Percentiles rank a stretch among this genome's conserved stretches.
phyloP scores from a whole-genome alignment of 345 rosid genomes.

The Passiflora organensis region DNA sequence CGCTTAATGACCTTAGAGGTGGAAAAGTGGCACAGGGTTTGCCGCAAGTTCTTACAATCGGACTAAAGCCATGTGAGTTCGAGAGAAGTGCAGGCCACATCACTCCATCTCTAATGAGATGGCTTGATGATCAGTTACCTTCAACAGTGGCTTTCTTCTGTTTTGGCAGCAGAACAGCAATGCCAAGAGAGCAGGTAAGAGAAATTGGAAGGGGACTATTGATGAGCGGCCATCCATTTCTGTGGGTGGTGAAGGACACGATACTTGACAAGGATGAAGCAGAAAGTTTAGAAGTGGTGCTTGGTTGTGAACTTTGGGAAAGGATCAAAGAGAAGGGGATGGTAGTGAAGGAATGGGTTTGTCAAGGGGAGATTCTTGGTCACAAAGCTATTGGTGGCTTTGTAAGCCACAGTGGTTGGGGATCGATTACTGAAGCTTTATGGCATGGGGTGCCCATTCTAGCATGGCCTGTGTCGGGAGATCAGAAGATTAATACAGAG shows the following conservation, averaged over 20 bases:
- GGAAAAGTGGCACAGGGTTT: not conserved
- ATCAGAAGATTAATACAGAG: conserved; percentile 9
- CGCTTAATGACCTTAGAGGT: not conserved
- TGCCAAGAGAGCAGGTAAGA: conserved; percentile 7
- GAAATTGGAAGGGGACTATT: conserved; percentile 4
- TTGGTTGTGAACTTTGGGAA: not conserved
- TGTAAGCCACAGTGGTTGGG: conserved; percentile 12
- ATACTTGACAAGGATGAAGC: conserved; percentile 11
- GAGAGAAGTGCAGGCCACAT: not conserved
- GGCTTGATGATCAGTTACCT: conserved; percentile 9
- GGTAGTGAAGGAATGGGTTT: conserved; percentile 8
- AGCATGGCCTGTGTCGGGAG: conserved; percentile 18
- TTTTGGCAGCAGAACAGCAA: conserved; percentile 14
- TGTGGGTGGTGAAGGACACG: conserved; percentile 4
- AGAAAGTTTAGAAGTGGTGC: not conserved
- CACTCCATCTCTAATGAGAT: not conserved
- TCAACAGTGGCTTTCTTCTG: not conserved
- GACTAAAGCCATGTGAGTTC: conserved; percentile 1
- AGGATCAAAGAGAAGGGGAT: not conserved
- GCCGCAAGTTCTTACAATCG: conserved; percentile 2
- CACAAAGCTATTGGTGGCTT: not conserved
- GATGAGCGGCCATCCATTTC: conserved; percentile 1
- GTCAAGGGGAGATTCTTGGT: conserved; percentile 3
- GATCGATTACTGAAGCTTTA: conserved; percentile 11
- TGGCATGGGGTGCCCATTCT: conserved; percentile 1